phyloP scores from a whole-genome alignment of 352 stramenopile species.

The Globisporangium nodosum region DNA sequence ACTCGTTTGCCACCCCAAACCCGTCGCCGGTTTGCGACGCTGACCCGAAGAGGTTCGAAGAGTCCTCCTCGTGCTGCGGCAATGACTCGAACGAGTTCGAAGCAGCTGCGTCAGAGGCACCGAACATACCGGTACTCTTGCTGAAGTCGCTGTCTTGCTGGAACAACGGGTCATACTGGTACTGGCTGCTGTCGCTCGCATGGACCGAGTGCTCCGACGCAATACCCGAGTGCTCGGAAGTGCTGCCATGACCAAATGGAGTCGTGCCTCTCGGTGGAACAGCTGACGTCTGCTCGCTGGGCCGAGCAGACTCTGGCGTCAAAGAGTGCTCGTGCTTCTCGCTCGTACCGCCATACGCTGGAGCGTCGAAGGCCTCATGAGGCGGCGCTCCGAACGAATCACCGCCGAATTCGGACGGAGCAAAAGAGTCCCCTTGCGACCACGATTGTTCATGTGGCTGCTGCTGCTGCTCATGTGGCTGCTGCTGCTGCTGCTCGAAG shows the following conservation, averaged over 20 bases:
- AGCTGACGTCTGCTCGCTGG: neutral
- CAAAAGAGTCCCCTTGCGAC: conserved; percentile 3
- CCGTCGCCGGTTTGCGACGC: conserved; percentile 1
- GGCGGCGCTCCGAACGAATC: conserved; percentile 4
- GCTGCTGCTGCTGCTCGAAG: conserved; percentile 9
- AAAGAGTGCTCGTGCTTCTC: neutral
- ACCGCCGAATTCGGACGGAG: neutral
- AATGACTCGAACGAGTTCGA: neutral
- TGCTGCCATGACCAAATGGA: conserved; percentile 3
- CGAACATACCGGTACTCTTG: neutral
- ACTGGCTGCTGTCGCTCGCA: conserved; percentile 1
- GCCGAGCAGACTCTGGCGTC: neutral
- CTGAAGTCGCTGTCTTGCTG: neutral
- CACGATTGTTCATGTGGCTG: conserved; percentile 4
- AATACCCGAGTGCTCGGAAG: conserved; percentile 1
- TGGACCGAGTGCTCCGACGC: neutral
- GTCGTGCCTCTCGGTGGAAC: neutral
- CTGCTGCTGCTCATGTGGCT: conserved; percentile 13
- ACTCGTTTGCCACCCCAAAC: conserved; percentile 8
- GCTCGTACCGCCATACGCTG: neutral
- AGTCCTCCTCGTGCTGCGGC: conserved; percentile 4
- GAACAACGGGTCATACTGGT: neutral
- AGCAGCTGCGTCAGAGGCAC: neutral
- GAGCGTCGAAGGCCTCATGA: neutral
- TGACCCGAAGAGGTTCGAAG: conserved; percentile 11